These are phyloP conservation scores for Haematococcus sp. DNA, from an alignment of 139 green algal species.

Conservation along the genomic window DNA sequence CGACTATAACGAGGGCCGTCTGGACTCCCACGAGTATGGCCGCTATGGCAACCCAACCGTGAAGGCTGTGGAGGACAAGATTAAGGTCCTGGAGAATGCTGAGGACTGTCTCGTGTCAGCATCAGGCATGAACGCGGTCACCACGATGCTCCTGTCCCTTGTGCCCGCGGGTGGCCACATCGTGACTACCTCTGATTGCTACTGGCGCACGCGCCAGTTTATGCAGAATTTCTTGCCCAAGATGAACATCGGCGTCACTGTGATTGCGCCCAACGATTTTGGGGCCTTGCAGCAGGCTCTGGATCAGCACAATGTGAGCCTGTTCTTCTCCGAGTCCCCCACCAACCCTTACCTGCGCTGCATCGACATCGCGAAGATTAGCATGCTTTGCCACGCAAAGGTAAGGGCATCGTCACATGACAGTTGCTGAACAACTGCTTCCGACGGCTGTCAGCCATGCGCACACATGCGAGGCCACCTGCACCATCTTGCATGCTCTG, in stretches of 20 bases:
- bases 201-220: conserved; percentile 94
- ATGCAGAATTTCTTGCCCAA: conserved; percentile 97
- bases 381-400: conserved; percentile 65
- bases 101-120: conserved; percentile 93
- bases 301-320: conserved; percentile 59
- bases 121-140: conserved; percentile 95
- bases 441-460: too few species aligned
- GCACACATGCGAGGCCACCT: too few species aligned
- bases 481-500: too few species aligned
- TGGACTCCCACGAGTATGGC: conserved; percentile 87
- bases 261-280: conserved; percentile 96
- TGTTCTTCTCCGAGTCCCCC: conserved; percentile 99
- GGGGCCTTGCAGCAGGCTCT: conserved; percentile 69
- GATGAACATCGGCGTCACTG: conserved; percentile 79
- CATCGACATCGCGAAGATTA: conserved; percentile 90
- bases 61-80: conserved; percentile 87
- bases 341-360: conserved; percentile 99
- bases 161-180: conserved; percentile 95
- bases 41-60: conserved; percentile 98
- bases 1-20: conserved; percentile 93
- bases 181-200: conserved; percentile 99
- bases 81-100: conserved; percentile 91
- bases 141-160: conserved; percentile 98
- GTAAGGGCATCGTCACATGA: neutral
- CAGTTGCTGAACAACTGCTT: too few species aligned